Conservation (phyloP, 371 early-diverging fungal genomes). For the Mucor lusitanicus region DNA sequence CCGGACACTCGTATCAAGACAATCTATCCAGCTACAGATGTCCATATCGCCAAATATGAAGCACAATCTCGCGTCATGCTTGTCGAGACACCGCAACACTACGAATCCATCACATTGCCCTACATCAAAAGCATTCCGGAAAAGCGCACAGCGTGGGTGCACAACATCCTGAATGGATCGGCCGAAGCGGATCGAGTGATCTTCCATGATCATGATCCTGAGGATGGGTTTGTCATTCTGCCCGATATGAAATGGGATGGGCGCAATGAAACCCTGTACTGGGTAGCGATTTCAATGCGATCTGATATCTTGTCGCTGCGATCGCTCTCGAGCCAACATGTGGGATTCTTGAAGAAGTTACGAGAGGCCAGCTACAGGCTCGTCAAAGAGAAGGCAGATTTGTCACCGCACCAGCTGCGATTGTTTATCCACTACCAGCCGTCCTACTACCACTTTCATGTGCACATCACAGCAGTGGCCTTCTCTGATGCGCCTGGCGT, state of each 20-base stretch:
- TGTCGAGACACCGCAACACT: constrained; percentile 59
- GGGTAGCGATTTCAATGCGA: constrained; percentile 63
- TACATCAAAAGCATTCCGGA: constrained; percentile 67
- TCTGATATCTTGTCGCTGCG: constrained; percentile 64
- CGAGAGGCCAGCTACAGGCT: constrained; percentile 46
- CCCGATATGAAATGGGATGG: constrained; percentile 90
- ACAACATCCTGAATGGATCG: constrained; percentile 72
- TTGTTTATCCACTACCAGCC: constrained; percentile 88
- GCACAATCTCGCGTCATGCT: constrained; percentile 60
- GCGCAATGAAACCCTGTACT: constrained; percentile 63
- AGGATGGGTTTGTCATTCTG: constrained; percentile 72
- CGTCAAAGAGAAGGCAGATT: constrained; percentile 49
- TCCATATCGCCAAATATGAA: constrained; percentile 77
- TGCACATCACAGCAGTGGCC: constrained; percentile 75
- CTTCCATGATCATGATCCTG: constrained; percentile 52
- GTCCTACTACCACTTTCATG: constrained; percentile 84
- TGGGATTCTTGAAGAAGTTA: constrained; percentile 68
- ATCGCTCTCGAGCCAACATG: constrained; percentile 59
- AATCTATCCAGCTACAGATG: constrained; percentile 67
- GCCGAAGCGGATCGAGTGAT: constrained; percentile 70
- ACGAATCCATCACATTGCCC: constrained; percentile 51
- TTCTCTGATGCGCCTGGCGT: constrained; percentile 64
- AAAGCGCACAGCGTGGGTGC: constrained; percentile 75
- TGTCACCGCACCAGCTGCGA: constrained; percentile 57
- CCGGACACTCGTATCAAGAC: constrained; percentile 59